A percentile compares a stretch with the other conserved stretches of the same genome.
phyloP scores from a whole-genome alignment of 2,329 filamentous ascomycete genomes.

The Coniochaeta ligniaria region DNA sequence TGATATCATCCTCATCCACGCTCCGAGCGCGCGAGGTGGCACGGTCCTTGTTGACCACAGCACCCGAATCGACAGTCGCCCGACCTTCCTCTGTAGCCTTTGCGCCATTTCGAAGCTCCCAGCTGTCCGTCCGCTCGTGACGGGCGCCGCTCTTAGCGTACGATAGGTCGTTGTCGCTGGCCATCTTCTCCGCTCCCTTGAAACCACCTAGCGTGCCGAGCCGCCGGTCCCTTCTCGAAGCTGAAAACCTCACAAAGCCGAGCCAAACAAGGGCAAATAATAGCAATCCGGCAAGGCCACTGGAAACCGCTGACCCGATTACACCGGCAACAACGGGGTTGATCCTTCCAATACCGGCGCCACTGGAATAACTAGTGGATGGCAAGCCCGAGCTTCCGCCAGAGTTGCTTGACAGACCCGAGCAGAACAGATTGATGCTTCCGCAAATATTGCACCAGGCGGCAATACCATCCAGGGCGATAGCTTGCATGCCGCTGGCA shows the following conservation, averaged over 20 bases:
- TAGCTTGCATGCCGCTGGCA: conserved; percentile 22
- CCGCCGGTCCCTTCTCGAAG: conserved; percentile 6
- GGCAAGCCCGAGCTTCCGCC: not conserved
- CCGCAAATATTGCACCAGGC: conserved; percentile 39
- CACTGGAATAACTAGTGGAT: not conserved
- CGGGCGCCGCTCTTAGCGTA: conserved; percentile 29
- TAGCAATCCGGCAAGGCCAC: conserved; percentile 21
- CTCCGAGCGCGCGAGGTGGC: conserved; percentile 10
- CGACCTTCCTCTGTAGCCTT: not conserved
- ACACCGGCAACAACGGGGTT: conserved; percentile 34
- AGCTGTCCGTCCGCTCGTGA: conserved; percentile 41
- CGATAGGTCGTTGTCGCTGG: conserved; percentile 33
- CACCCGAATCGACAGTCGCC: conserved; percentile 8
- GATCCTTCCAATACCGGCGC: conserved; percentile 7
- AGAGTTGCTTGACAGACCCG: conserved; percentile 6
- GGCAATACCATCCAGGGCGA: conserved; percentile 23
- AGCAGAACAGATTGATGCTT: conserved; percentile 30
- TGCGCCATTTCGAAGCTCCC: conserved; percentile 32
- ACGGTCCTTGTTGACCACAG: conserved; percentile 9
- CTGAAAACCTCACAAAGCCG: conserved; percentile 19
- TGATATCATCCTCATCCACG: conserved; percentile 26
- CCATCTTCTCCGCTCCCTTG: conserved; percentile 36
- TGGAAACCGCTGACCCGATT: conserved; percentile 35
- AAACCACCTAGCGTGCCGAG: conserved; percentile 27
- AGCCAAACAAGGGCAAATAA: conserved; percentile 12